Conservation (phyloP, 495 filamentous ascomycete genomes). For the Hapsidospora chrysogenum region DNA sequence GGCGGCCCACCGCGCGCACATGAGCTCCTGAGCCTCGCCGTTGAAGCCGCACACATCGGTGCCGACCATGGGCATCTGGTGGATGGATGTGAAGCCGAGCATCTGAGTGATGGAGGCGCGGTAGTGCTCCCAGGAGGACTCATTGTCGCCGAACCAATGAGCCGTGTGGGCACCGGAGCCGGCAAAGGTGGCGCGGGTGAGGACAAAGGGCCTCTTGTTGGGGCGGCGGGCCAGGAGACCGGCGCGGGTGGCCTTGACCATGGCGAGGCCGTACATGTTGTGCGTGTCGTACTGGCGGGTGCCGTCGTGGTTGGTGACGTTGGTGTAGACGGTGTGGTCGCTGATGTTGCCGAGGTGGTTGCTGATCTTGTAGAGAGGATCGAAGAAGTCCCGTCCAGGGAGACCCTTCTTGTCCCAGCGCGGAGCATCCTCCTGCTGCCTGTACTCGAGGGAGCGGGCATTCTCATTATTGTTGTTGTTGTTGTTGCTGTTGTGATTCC, state of each 20-base stretch:
- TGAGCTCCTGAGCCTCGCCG: slow-evolving; percentile 51
- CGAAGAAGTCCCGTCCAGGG: slow-evolving; percentile 45
- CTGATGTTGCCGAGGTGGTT: slow-evolving; percentile 50
- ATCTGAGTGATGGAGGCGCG: slow-evolving; percentile 48
- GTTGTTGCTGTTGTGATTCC: too few relatives aligned
- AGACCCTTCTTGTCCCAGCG: too few relatives aligned
- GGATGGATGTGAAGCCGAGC: slow-evolving; percentile 61
- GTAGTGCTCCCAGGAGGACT: slow-evolving; percentile 59
- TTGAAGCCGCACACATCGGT: slow-evolving; percentile 69
- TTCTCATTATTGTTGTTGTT: too few relatives aligned
- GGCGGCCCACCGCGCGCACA: slow-evolving; percentile 70
- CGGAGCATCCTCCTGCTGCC: too few relatives aligned
- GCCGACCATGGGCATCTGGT: slow-evolving; percentile 72
- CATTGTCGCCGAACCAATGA: slow-evolving; percentile 81
- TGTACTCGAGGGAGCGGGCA: too few relatives aligned
- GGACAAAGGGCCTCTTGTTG: slow-evolving; percentile 49
- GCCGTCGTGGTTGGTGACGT: slow-evolving; percentile 57
- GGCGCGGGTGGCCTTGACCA: slow-evolving; percentile 46
- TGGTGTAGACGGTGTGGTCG: slow-evolving; percentile 57
- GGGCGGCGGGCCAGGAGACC: slow-evolving; percentile 59
- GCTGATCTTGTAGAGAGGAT: slow-evolving; percentile 57
- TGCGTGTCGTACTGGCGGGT: slow-evolving; percentile 62
- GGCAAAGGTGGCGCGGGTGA: slow-evolving; percentile 71
- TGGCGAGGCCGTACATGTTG: slow-evolving; percentile 76
- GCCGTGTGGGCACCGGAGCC: slow-evolving; percentile 64